Conservation (phyloP, 108 stramenopile genomes). For the Cyclotella cryptica region DNA sequence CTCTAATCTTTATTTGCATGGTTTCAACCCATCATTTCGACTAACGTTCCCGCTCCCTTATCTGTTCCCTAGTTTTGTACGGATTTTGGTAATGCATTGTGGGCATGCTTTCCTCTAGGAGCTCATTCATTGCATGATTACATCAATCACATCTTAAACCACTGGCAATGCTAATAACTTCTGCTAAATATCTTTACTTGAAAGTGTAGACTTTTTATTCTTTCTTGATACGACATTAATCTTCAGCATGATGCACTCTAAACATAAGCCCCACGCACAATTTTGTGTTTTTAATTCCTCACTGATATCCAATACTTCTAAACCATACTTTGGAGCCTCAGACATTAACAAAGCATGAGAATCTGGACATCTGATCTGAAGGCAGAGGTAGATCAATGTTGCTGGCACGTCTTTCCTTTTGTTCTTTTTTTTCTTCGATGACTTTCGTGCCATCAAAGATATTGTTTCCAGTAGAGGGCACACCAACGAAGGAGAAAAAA, state of each 20-base stretch:
- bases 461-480: constrained; percentile 67
- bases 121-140: too few species aligned
- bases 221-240: constrained; percentile 21
- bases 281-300: constrained; percentile 25
- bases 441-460: constrained; percentile 47
- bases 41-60: background rate
- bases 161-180: background rate
- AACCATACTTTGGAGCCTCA: constrained; percentile 53
- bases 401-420: background rate
- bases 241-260: constrained; percentile 63
- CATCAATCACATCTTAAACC: too few species aligned
- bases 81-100: constrained; percentile 35
- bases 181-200: background rate
- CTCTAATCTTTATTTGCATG: background rate
- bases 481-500: constrained; percentile 71
- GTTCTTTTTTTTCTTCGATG: constrained; percentile 1
- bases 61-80: constrained; percentile 21
- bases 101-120: too few species aligned
- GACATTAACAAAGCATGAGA: constrained; percentile 63
- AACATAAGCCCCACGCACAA: constrained; percentile 56
- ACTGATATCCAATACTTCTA: constrained; percentile 58
- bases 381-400: constrained; percentile 66
- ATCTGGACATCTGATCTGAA: constrained; percentile 72
- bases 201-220: background rate
- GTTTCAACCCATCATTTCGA: constrained; percentile 4